Conservation (phyloP, 202 grass and related monocot species). For the Carex sylvatica region DNA sequence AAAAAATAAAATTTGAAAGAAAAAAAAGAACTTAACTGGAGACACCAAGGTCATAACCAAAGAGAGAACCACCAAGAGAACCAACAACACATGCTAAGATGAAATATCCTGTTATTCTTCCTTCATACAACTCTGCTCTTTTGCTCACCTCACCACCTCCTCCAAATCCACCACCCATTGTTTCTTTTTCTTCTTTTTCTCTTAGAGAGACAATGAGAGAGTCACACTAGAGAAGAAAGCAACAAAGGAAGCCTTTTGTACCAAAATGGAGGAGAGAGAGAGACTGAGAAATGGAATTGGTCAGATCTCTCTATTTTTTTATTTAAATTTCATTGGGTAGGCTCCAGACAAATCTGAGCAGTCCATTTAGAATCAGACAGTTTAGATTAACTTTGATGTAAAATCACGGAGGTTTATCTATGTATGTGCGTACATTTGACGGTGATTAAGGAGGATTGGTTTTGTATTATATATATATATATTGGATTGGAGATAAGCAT, state of each 20-base stretch:
- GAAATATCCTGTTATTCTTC: constrained; percentile 84
- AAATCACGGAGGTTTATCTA: no score
- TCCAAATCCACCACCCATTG: constrained; percentile 67
- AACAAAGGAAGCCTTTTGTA: constrained; percentile 31
- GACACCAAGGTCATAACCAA: constrained; percentile 94
- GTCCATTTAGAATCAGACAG: neutral
- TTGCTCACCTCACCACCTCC: constrained; percentile 41
- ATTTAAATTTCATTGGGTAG: neutral
- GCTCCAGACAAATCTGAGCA: neutral
- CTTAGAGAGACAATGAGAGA: neutral
- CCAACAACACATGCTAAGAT: constrained; percentile 86
- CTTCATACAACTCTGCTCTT: constrained; percentile 72
- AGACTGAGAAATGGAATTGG: neutral
- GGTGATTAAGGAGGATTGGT: neutral
- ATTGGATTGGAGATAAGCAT: constrained; percentile 15
- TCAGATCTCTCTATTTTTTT: neutral
- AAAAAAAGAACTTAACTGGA: constrained; percentile 52
- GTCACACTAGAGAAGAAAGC: neutral
- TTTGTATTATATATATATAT: neutral
- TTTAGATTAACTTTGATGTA: no score
- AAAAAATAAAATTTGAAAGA: neutral
- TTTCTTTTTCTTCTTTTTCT: neutral
- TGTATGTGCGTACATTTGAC: no score
- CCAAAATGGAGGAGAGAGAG: constrained; percentile 25
- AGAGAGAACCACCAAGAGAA: constrained; percentile 88